Base-by-base conservation (phyloP, 2,329 filamentous ascomycete species). In the Exophiala mesophila region DNA sequence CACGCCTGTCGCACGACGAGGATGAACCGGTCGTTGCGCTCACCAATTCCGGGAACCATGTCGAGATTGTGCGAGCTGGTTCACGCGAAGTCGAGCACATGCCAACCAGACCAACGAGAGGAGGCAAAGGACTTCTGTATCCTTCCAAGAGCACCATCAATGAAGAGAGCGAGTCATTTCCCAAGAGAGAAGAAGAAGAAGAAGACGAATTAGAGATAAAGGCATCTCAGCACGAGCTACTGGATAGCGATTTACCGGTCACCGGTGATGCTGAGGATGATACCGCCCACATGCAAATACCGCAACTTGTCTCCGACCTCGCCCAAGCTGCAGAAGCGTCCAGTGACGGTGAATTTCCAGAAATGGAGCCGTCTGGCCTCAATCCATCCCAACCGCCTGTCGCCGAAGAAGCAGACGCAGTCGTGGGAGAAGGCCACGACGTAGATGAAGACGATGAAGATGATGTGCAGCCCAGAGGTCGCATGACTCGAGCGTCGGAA, bases 21-120 rank as follows among this genome's bases (percentile, higher is more conserved):
- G 70, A 74, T 18, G 71, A 74, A 24, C 70, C 75, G 23, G 69
- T 81, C 10, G 63, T 78, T 33, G 75, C 73, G 12, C 63, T 82
- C 32, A 75, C 77, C 3, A 73, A 76, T 49, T 80, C 77, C 5
- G 78, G 78, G 13, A 72, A 67, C 45, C 76, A 81, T 57, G 68
- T 71, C 44, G 61, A 75, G 40, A 66, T 76, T 3, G 64, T 78
- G 7, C 68, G 76, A 46, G 64, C 69, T 50, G 74, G 71, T 18
- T 78, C 76, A 2, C 65, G 63, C 29, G 79, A 70, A 42, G 71
- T 76, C 3, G 70, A 76, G 45, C 59, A 61, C 20, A 57, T 63
- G n/a, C 63, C 59, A 17, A 55, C 63, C 54, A 64, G 68, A 47
- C 58, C 64, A 17, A 65, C 59, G 15, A 59, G 62, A 54, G 70